Evolutionary conservation across 2,329 filamentous ascomycete species (phyloP), one percentile per base, ranked within the genome.

Genomic region (Purpureocillium lavendulum): DNA sequence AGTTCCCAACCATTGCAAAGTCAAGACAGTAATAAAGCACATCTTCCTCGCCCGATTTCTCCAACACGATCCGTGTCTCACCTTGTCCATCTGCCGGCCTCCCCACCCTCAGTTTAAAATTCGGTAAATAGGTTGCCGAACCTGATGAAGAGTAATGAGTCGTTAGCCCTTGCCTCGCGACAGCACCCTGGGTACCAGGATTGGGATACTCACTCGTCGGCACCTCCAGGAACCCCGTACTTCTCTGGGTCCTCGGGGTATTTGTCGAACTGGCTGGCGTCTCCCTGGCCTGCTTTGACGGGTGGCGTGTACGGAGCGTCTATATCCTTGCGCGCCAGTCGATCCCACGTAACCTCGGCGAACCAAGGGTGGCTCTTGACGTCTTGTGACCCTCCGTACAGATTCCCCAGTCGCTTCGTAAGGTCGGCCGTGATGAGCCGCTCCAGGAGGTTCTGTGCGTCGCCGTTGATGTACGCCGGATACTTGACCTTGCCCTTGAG

Each of bases 281-380:
- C 92, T 43, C 92, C 92, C 24, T 87, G 83, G 32, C 92, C 92
- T 32, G 87, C 89, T 60, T 92, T 85, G 45, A 98, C 90, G 0
- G 92, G 92, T 13, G 92, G 92, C 40, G 95, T 92, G 59, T 98
- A 98, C 5, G 92, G 92, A 30, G 92, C 92, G 64, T 98, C 92
- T 45, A 98, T 98, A 55, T 98, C 92, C 66, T 96, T 97, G 61
- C 88, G 84, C 30, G 85, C 82, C 52, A 98, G 68, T 46, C 92
- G 75, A 56, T 98, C 92, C 92, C 92, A 98, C 3, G 92, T 97
- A 38, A 98, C 92, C 65, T 98, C 92, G 7, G 86, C 77, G 57
- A 98, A 98, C 92, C 92, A 98, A 2, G 85, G 75, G 57, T 98
- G 92, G 51, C 81, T 85, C 76, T 96, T 97, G 49, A 98, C 88